These are phyloP conservation scores for Graphilbum ipis-grandicollis DNA, from an alignment of 2,329 filamentous ascomycete species.

Conservation along the genomic window DNA sequence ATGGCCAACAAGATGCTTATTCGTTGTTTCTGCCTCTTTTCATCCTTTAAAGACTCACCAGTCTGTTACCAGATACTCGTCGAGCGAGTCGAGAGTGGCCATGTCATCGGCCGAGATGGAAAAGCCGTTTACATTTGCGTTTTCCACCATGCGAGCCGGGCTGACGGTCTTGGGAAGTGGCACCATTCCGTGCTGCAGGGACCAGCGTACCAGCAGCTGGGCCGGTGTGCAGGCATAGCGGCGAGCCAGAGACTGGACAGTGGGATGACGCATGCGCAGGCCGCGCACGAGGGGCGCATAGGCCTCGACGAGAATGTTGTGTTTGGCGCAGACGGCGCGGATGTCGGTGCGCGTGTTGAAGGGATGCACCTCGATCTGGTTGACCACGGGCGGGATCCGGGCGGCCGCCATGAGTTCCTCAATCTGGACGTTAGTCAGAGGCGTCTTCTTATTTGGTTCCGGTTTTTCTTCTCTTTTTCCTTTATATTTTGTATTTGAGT, in stretches of 20 bases:
- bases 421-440: not conserved
- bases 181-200: slow-evolving; percentile 55
- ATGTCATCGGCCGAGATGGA: slow-evolving; percentile 47
- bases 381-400: slow-evolving; percentile 48
- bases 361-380: slow-evolving; percentile 69
- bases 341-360: slow-evolving; percentile 63
- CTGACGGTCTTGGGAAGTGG: slow-evolving; percentile 57
- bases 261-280: slow-evolving; percentile 50
- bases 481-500: too few species aligned
- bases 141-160: slow-evolving; percentile 44
- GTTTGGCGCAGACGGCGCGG: slow-evolving; percentile 43
- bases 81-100: slow-evolving; percentile 41
- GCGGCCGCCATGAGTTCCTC: slow-evolving; percentile 51
- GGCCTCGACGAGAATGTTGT: slow-evolving; percentile 57
- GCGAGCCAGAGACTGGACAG: slow-evolving; percentile 40
- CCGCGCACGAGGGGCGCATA: slow-evolving; percentile 64
- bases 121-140: slow-evolving; percentile 42
- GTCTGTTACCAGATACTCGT: slow-evolving; percentile 59
- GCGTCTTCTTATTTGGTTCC: too few species aligned
- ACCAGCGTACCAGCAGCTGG: slow-evolving; percentile 64
- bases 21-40: too few species aligned
- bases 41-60: too few species aligned
- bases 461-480: too few species aligned
- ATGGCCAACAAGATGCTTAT: too few species aligned
- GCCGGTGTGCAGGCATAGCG: slow-evolving; percentile 56